Evolutionary conservation across 495 filamentous ascomycete genomes (phyloP).

Genomic region (Xylaria curta): DNA sequence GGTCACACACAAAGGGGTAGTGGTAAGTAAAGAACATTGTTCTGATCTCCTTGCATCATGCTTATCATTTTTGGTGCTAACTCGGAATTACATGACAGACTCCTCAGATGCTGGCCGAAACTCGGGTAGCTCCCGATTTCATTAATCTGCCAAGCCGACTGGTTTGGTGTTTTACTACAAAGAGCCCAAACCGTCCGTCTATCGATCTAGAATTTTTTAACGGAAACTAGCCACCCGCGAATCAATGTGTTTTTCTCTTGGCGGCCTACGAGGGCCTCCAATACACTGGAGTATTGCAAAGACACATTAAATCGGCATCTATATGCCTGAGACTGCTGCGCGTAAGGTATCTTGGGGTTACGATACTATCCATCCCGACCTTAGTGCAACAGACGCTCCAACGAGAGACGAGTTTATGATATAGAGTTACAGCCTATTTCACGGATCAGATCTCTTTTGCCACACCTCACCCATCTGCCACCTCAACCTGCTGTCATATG

Average conservation of each 20-base stretch:
- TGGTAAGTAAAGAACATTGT: constrained; percentile 54
- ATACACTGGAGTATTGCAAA: neutral
- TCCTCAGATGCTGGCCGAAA: constrained; percentile 43
- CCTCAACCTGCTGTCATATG: constrained; percentile 27
- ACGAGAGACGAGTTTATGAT: constrained; percentile 32
- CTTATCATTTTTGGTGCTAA: constrained; percentile 22
- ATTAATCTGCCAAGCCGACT: constrained; percentile 27
- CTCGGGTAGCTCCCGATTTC: constrained; percentile 38
- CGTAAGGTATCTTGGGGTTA: neutral
- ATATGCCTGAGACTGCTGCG: neutral
- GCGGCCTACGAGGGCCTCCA: constrained; percentile 5
- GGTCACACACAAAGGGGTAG: constrained; percentile 83
- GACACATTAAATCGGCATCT: neutral
- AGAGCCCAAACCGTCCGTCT: neutral
- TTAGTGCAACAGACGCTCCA: constrained; percentile 16
- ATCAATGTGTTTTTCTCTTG: neutral
- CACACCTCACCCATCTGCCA: constrained; percentile 24
- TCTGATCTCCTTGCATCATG: neutral
- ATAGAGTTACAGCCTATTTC: constrained; percentile 28
- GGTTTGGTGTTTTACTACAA: neutral
- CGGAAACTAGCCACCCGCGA: neutral
- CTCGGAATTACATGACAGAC: constrained; percentile 33
- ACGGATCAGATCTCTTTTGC: constrained; percentile 20
- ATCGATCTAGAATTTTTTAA: constrained; percentile 6
- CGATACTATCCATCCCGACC: constrained; percentile 3